Base-by-base conservation (phyloP, 148 eudicot genomes). In the Camellia sinensis region DNA sequence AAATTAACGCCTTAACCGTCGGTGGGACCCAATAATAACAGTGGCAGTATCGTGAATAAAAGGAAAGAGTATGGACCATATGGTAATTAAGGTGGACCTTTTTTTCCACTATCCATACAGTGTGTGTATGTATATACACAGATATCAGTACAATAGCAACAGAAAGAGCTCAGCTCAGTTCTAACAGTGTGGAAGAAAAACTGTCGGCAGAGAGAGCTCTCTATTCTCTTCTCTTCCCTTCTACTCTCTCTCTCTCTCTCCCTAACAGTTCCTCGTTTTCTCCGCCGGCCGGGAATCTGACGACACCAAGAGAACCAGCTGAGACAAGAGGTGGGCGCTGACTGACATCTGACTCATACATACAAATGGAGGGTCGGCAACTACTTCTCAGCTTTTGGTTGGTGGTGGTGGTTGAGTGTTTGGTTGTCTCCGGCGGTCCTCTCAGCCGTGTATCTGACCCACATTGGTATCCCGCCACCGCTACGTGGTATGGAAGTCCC, bases 401-500 rank as follows among this genome's bases (percentile, higher is more conserved):
- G 44, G 64, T 56, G 65, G 53, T 62, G 72, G 66, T 78, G 54
- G 73, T 48, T 40, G 37, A 40, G 48, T 45, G 67, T 53, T 74
- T 3, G 43, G 75, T 7, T 0, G 82, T 53, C 74, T 68, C 86
- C 7, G 79, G 83, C 29, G 79, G 73, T 61, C 82, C 85, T 0
- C 76, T 74, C 73, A 82, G 54, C 73, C 71, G 40, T 65, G 56
- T 78, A 43, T 7, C 83, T 11, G 88, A 83, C 89, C 59, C 79
- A 12, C 92, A 83, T 80, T 97, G 99, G 99, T 79, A 82, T 40
- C 89, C 95, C 10, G 99, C 97, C 57, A 88, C 98, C 54, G 98
- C 99, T 29, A 97, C 98, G 0, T 97, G 99, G 99, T 97, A 97
- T 63, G 98, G 99, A 22, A 93, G 91, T 66, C 90, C 98, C 37